These are phyloP conservation scores for Teunomyces kruisii DNA, from an alignment of 805 yeast species.

Conservation along the genomic window DNA sequence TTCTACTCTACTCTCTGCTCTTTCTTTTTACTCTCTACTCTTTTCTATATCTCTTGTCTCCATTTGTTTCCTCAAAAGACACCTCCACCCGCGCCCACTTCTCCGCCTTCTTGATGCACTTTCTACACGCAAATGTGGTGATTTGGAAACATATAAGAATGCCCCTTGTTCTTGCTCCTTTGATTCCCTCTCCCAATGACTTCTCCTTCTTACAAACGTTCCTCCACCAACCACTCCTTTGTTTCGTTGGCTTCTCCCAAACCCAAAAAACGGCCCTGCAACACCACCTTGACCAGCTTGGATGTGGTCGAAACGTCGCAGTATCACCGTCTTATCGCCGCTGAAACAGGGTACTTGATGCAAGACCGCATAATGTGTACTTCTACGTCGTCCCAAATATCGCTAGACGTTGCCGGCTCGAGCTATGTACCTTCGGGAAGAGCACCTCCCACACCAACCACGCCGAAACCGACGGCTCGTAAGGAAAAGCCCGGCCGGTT, in stretches of 20 bases:
- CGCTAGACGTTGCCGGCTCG: not conserved
- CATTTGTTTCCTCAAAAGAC: no score
- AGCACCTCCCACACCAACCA: not conserved
- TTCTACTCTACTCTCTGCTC: not conserved
- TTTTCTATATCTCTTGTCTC: no score
- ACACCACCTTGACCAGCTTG: not conserved
- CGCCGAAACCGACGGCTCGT: not conserved
- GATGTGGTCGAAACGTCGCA: not conserved
- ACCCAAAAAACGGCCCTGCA: not conserved
- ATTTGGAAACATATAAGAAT: not conserved
- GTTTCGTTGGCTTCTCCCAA: not conserved
- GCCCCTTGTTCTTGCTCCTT: not conserved
- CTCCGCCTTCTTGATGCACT: not conserved
- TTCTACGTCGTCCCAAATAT: not conserved
- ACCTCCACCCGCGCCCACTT: not conserved
- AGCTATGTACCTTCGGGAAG: slow-evolving; percentile 1
- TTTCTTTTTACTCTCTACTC: not conserved
- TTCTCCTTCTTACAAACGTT: not conserved
- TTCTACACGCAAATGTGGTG: not conserved
- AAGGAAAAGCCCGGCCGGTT: not conserved
- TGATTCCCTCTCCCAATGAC: not conserved
- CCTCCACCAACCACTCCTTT: not conserved
- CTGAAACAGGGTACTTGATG: slow-evolving; percentile 1
- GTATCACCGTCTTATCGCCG: not conserved
- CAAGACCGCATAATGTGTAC: not conserved